Conservation (phyloP, 345 rosid genomes). For the Eucalyptus rudis region DNA sequence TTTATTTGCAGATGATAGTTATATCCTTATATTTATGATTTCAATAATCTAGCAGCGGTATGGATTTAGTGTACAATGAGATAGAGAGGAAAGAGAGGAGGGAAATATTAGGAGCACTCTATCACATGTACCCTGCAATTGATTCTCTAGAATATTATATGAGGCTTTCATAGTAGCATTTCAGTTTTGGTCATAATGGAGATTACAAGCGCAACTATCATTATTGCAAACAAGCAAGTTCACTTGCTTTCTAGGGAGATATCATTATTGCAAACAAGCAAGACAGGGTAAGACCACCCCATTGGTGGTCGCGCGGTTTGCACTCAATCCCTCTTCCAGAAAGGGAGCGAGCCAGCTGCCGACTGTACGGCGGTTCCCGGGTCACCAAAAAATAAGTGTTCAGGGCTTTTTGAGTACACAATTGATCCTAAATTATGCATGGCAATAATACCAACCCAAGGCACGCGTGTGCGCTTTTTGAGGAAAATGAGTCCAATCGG, state of each 20-base stretch:
- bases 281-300: not conserved
- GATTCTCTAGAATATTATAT: not conserved
- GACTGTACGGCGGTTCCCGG: no score
- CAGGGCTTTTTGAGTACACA: not conserved
- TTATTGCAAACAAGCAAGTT: not conserved
- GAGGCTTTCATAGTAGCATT: not conserved
- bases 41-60: not conserved
- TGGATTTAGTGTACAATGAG: not conserved
- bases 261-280: not conserved
- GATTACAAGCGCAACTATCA: not conserved
- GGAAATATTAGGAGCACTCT: not conserved
- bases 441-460: no score
- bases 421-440: not conserved
- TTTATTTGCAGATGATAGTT: accelerated
- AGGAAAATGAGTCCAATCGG: not conserved
- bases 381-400: no score
- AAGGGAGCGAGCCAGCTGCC: no score
- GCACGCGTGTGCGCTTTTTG: not conserved
- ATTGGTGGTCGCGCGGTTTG: no score
- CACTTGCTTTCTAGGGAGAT: not conserved
- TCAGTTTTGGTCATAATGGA: not conserved
- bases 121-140: not conserved
- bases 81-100: not conserved
- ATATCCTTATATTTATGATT: not conserved
- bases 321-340: no score